A percentile compares a stretch with the other conserved stretches of the same genome.
Evolutionary conservation across 768 basidiomycete genomes (phyloP).

Genomic region (Termitomyces sp.): DNA sequence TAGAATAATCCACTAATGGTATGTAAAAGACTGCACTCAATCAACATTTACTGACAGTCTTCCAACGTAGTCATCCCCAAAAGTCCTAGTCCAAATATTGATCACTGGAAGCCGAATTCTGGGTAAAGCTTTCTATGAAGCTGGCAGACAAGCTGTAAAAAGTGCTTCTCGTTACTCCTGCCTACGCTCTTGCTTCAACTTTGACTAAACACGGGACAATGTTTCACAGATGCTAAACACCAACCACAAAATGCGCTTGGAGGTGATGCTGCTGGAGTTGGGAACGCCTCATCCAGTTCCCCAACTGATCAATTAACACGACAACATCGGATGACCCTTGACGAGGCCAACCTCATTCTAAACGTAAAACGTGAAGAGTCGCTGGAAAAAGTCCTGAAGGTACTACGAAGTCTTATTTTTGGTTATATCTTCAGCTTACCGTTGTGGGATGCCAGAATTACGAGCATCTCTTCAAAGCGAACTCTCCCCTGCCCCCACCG

Average conservation of each 20-base stretch:
- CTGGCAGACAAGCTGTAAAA: constrained; percentile 87
- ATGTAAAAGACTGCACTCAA: neutral
- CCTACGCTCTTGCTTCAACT: neutral
- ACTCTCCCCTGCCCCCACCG: constrained; percentile 62
- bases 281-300: constrained; percentile 70
- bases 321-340: constrained; percentile 87
- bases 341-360: constrained; percentile 91
- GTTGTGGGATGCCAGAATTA: constrained; percentile 60
- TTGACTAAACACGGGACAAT: neutral
- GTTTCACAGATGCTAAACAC: constrained; percentile 69
- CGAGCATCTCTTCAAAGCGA: constrained; percentile 89
- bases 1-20: constrained; percentile 10
- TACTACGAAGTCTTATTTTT: constrained; percentile 24
- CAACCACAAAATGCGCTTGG: constrained; percentile 68
- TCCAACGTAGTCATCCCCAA: constrained; percentile 67
- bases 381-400: constrained; percentile 70
- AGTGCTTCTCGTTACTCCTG: constrained; percentile 48
- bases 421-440: neutral
- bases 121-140: constrained; percentile 88
- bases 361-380: constrained; percentile 76
- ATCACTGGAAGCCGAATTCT: constrained; percentile 75
- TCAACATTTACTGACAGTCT: neutral
- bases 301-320: constrained; percentile 77
- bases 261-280: constrained; percentile 67
- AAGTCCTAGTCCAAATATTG: constrained; percentile 72